Evolutionary conservation across 108 stramenopile species (phyloP), one percentile per base, ranked within the genome.

Genomic region (Cyclotella cryptica): DNA sequence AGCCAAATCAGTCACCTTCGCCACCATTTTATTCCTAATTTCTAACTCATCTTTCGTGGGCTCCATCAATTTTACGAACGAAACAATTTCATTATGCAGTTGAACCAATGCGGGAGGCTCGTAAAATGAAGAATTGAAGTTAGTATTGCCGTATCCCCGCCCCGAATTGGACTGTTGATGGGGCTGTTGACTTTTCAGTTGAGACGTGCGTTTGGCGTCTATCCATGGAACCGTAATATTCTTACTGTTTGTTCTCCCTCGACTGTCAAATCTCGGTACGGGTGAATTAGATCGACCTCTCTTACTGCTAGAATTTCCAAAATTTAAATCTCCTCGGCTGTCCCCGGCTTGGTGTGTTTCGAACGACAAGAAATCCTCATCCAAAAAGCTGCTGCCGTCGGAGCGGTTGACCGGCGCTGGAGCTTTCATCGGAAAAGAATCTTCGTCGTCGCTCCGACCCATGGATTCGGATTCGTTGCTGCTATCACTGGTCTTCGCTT

Each of bases 81-180:
- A 87, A 5, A 98, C 90, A 52, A 99, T 94, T 86, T 99, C 99
- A 82, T 98, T 96, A 87, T 99, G 99, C 39, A 99, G 79, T 14
- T 83, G 72, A 10, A 96, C 84, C 15, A 98, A 60, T 10, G 88
- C 88, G 41, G 89, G 84, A 8, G 75, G 11, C 51, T 76, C 47
- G 49, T 62, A 52, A 18, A 47, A 53, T 46, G 62, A 21, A 73
- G 80, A 69, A 3, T 26, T 26, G 24, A 12, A 24, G 55, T 26
- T 24, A 2, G 22, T 8, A 13, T 26, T 57, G 2, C 35, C n/a
- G 35, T 61, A 39, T 15, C 60, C 60, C 60, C 30, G 0, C 4
- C 15, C 12, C n/a, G 12, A 1, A 15, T 30, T 49, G 47, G 18
- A 29, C 10, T 39, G 60, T n/a, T 13, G 60, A 1, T 39, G 30